phyloP scores from a whole-genome alignment of 83 land plant genomes.

The Larix sibirica region DNA sequence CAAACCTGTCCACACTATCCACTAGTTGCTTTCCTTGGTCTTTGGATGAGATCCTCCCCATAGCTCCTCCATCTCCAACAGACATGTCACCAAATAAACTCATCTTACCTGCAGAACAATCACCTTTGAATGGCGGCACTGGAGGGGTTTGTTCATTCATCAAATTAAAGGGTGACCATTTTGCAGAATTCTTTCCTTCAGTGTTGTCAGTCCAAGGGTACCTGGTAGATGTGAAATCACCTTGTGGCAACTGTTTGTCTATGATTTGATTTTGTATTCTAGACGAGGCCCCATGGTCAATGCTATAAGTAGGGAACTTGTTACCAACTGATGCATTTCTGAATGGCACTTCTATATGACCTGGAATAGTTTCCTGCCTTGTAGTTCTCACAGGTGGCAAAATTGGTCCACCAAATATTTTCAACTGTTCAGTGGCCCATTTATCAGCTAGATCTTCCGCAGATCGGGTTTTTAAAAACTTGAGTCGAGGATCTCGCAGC shows the following conservation, averaged over 20 bases:
- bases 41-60: background rate
- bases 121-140: slow-evolving; percentile 42
- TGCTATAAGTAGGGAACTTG: slow-evolving; percentile 25
- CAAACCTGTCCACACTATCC: slow-evolving; percentile 16
- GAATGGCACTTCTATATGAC: slow-evolving; percentile 40
- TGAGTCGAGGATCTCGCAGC: slow-evolving; percentile 78
- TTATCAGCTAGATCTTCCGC: slow-evolving; percentile 71
- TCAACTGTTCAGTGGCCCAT: slow-evolving; percentile 86
- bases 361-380: no score
- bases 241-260: slow-evolving; percentile 19
- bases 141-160: slow-evolving; percentile 24
- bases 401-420: slow-evolving; percentile 54
- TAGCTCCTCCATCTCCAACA: slow-evolving; percentile 8
- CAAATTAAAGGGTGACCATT: slow-evolving; percentile 16
- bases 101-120: slow-evolving; percentile 24
- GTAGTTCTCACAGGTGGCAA: slow-evolving; percentile 18
- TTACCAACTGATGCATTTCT: slow-evolving; percentile 52
- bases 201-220: slow-evolving; percentile 22
- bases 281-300: slow-evolving; percentile 1
- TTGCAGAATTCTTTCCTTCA: slow-evolving; percentile 13
- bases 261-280: no score
- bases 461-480: slow-evolving; percentile 61
- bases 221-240: slow-evolving; percentile 30
- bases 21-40: slow-evolving; percentile 15
- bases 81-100: background rate